These are phyloP conservation scores for Clavariopsis aquatica DNA, from an alignment of 495 filamentous ascomycete genomes.

Conservation along the genomic window DNA sequence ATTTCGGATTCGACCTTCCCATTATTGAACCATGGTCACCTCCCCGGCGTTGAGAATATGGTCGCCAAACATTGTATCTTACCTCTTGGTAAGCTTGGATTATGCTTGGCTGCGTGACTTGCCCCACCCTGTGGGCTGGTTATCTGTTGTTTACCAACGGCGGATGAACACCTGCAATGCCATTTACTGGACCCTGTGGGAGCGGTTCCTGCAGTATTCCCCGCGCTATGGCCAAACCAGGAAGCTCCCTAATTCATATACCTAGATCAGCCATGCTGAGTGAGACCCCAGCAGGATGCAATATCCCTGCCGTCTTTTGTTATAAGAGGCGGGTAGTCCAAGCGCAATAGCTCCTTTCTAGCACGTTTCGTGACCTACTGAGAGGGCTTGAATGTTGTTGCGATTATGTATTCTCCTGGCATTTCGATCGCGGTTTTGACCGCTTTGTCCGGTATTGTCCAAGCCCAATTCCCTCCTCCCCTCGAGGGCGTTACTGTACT, in stretches of 20 bases:
- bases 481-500: constrained; percentile 57
- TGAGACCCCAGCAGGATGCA: neutral
- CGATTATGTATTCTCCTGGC: neutral
- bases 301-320: neutral
- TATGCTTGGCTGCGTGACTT: neutral
- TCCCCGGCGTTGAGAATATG: too few relatives aligned
- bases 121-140: constrained; percentile 1
- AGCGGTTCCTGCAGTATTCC: constrained; percentile 16
- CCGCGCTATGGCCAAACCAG: constrained; percentile 21
- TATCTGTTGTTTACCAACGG: neutral
- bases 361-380: neutral
- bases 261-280: neutral
- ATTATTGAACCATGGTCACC: too few relatives aligned
- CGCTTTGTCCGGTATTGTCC: constrained; percentile 27
- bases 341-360: neutral
- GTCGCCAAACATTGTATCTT: too few relatives aligned
- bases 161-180: neutral
- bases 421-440: constrained; percentile 17
- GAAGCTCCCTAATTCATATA: constrained; percentile 10
- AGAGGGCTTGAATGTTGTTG: neutral
- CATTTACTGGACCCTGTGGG: neutral
- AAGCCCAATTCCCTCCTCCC: constrained; percentile 58
- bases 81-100: too few relatives aligned
- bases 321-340: neutral
- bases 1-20: too few relatives aligned